Percentiles rank a stretch among this genome's conserved stretches.
Conservation (phyloP, 805 yeast genomes). For the Hermanozyma aechmeae region DNA sequence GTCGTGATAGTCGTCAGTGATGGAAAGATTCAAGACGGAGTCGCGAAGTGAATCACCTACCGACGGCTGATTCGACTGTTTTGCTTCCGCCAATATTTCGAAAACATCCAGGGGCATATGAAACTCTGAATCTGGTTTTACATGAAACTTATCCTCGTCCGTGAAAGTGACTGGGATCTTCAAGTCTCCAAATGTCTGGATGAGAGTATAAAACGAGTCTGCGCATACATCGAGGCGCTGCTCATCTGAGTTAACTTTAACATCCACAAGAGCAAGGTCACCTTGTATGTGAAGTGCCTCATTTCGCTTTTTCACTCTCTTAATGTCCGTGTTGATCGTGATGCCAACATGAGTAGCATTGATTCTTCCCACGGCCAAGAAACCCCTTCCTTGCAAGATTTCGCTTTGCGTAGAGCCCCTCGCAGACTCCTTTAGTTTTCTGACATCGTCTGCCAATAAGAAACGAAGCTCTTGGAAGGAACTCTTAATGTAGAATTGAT, state of each 20-base stretch:
- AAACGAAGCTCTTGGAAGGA: constrained; percentile 42
- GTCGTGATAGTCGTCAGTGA: too few relatives aligned
- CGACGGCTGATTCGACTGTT: too few relatives aligned
- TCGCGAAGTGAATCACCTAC: too few relatives aligned
- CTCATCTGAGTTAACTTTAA: constrained; percentile 41
- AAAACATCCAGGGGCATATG: constrained; percentile 18
- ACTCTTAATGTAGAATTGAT: constrained; percentile 27
- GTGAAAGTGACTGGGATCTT: constrained; percentile 56
- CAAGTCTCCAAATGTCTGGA: constrained; percentile 61
- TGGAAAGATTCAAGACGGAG: too few relatives aligned
- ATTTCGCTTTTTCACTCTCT: constrained; percentile 10
- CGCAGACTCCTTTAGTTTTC: not conserved
- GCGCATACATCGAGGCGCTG: constrained; percentile 59
- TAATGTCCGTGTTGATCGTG: constrained; percentile 16
- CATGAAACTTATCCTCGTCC: constrained; percentile 51
- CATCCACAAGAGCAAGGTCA: constrained; percentile 23
- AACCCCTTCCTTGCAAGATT: constrained; percentile 40
- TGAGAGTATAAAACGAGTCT: constrained; percentile 69
- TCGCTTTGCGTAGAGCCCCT: constrained; percentile 4
- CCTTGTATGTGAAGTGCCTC: constrained; percentile 12
- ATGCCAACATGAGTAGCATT: constrained; percentile 29
- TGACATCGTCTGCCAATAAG: constrained; percentile 55
- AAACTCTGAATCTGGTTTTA: constrained; percentile 19
- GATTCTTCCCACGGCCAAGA: constrained; percentile 39
- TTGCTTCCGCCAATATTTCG: too few relatives aligned